Percentiles rank a stretch among this genome's conserved stretches.
Conservation (phyloP, 192 early-diverging fungal genomes). For the Dimargaris cristalligena region DNA sequence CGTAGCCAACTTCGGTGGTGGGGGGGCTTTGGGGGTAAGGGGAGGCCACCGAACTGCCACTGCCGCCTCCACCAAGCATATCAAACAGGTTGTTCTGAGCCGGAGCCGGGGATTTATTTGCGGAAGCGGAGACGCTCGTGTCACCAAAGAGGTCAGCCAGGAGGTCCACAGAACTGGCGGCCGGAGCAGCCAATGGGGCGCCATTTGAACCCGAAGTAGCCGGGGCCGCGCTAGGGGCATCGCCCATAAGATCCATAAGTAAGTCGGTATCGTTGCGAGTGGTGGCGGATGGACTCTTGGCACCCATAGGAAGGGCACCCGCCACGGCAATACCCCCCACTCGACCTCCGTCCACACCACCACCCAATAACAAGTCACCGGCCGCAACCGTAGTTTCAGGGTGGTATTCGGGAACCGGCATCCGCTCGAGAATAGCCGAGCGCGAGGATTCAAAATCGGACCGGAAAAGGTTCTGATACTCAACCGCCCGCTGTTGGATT, state of each 20-base stretch:
- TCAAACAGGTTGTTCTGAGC: slow-evolving; percentile 17
- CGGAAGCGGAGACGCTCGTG: slow-evolving; percentile 21
- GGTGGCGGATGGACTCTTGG: neutral
- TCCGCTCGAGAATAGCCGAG: slow-evolving; percentile 73
- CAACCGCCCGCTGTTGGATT: slow-evolving; percentile 87
- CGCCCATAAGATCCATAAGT: slow-evolving; percentile 57
- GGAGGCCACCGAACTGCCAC: neutral
- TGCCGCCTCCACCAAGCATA: slow-evolving; percentile 12
- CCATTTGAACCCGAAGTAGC: slow-evolving; percentile 1
- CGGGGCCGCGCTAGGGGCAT: slow-evolving; percentile 5
- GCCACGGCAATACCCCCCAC: slow-evolving; percentile 24
- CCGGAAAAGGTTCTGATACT: slow-evolving; percentile 62
- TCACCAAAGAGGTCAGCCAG: slow-evolving; percentile 67
- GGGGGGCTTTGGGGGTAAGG: neutral
- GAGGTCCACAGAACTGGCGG: slow-evolving; percentile 28
- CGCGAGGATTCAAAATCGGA: slow-evolving; percentile 49
- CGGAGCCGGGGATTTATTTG: slow-evolving; percentile 16
- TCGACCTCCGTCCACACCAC: slow-evolving; percentile 2
- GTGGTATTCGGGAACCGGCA: slow-evolving; percentile 66
- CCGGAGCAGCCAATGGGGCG: slow-evolving; percentile 13
- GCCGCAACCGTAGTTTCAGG: slow-evolving; percentile 35
- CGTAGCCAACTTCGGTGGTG: slow-evolving; percentile 19
- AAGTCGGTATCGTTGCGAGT: slow-evolving; percentile 22
- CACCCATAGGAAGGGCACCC: neutral
- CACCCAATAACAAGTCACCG: slow-evolving; percentile 19